These are phyloP conservation scores for Cordyceps javanica DNA, from an alignment of 2,329 filamentous ascomycete species.

Conservation along the genomic window DNA sequence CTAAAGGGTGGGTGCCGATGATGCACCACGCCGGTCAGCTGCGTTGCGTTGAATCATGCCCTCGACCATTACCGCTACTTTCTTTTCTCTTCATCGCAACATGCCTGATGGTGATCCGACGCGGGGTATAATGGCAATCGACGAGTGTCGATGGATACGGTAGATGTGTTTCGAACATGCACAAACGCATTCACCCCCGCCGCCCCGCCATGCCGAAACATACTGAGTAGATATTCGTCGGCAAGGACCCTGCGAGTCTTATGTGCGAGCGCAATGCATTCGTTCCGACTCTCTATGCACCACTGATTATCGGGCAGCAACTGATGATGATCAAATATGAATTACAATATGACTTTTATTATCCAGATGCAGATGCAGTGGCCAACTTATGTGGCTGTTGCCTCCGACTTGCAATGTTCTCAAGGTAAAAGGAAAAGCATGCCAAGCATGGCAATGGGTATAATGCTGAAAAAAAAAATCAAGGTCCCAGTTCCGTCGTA, in stretches of 20 bases:
- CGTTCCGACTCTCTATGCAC: no score
- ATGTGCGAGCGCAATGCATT: no score
- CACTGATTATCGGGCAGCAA: no score
- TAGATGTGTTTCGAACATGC: neutral
- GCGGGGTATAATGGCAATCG: neutral
- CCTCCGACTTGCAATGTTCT: neutral
- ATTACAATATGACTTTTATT: neutral
- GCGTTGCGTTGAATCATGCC: neutral
- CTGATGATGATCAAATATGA: no score
- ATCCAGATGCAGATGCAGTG: neutral
- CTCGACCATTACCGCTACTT: neutral
- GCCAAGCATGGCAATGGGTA: constrained; percentile 2
- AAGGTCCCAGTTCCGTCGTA: neutral
- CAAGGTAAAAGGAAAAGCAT: neutral
- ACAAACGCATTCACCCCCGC: neutral
- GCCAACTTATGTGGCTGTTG: neutral
- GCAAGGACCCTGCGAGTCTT: no score
- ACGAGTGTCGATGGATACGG: no score
- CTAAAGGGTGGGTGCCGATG: no score
- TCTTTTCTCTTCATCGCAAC: neutral
- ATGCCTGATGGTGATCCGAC: neutral
- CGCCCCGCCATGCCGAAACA: neutral
- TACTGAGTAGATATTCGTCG: no score
- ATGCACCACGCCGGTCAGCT: no score
- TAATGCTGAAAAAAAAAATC: neutral